phyloP scores from a whole-genome alignment of 1,284 basidiomycete genomes.

The Boletus smithii region DNA sequence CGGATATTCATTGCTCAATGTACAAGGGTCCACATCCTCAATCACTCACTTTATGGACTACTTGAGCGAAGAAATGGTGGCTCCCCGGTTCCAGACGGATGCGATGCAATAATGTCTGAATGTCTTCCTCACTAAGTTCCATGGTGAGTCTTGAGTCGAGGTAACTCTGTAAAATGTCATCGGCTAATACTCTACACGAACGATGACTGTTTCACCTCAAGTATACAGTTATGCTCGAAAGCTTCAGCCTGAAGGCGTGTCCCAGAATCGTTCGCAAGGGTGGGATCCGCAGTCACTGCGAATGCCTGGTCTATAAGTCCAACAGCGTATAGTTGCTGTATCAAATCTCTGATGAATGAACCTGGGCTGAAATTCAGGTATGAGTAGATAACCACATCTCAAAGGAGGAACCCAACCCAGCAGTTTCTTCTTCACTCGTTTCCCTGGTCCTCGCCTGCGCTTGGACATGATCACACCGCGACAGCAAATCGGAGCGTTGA shows the following conservation, averaged over 20 bases:
- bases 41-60: slow-evolving; percentile 52
- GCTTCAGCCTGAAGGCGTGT: slow-evolving; percentile 54
- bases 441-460: slow-evolving; percentile 25
- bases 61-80: slow-evolving; percentile 56
- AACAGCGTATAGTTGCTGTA: slow-evolving; percentile 53
- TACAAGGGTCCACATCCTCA: not conserved
- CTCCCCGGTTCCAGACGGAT: slow-evolving; percentile 58
- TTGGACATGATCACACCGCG: slow-evolving; percentile 45
- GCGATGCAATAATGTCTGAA: slow-evolving; percentile 47
- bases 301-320: slow-evolving; percentile 55
- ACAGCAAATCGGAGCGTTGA: slow-evolving; percentile 49
- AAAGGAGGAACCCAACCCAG: slow-evolving; percentile 14
- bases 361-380: slow-evolving; percentile 33
- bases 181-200: not conserved
- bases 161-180: slow-evolving; percentile 44
- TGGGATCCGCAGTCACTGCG: slow-evolving; percentile 49
- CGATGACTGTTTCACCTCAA: slow-evolving; percentile 42
- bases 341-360: slow-evolving; percentile 54
- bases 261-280: slow-evolving; percentile 45
- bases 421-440: slow-evolving; percentile 22
- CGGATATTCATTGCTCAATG: not conserved
- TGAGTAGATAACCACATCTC: slow-evolving; percentile 6
- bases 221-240: slow-evolving; percentile 50
- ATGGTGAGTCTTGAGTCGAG: slow-evolving; percentile 57
- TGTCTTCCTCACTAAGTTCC: slow-evolving; percentile 53